phyloP scores from a whole-genome alignment of 2,329 filamentous ascomycete species.

The Pseudogymnoascus sp. region DNA sequence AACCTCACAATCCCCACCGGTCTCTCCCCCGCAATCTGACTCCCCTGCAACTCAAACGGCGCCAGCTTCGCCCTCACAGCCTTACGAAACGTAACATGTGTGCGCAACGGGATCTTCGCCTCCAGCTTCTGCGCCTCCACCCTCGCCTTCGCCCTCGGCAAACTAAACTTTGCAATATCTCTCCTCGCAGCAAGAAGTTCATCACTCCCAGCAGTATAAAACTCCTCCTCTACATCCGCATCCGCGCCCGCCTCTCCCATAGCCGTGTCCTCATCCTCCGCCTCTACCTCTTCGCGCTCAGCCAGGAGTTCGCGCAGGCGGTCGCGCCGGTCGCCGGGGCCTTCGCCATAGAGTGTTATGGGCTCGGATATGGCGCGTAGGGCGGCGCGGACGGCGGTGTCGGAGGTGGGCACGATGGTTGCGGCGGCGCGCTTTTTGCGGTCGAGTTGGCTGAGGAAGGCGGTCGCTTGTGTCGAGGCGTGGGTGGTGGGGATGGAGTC shows the following conservation, averaged over 20 bases:
- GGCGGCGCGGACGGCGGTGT: conserved; percentile 71
- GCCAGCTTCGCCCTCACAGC: conserved; percentile 74
- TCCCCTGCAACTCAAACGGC: conserved; percentile 84
- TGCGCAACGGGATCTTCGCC: conserved; percentile 73
- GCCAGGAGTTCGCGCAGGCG: conserved; percentile 75
- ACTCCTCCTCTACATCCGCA: conserved; percentile 80
- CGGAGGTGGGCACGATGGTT: conserved; percentile 89
- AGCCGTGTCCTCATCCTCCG: conserved; percentile 52
- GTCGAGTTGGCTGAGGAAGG: conserved; percentile 60
- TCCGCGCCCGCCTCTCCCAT: conserved; percentile 46
- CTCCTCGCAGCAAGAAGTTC: conserved; percentile 69
- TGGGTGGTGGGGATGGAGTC: conserved; percentile 7
- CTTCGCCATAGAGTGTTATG: conserved; percentile 90
- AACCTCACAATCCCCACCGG: conserved; percentile 89
- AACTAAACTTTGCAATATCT: conserved; percentile 72
- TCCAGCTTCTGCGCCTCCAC: conserved; percentile 73
- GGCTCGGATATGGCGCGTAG: conserved; percentile 87
- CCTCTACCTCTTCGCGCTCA: conserved; percentile 57
- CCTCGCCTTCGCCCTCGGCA: conserved; percentile 72
- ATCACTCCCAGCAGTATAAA: conserved; percentile 77
- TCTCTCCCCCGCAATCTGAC: conserved; percentile 84
- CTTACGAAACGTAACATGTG: conserved; percentile 88
- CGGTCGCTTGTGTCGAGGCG: conserved; percentile 25
- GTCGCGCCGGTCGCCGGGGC: conserved; percentile 75
- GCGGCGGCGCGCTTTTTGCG: conserved; percentile 83